phyloP scores from a whole-genome alignment of 2,329 filamentous ascomycete genomes.

The Colletotrichum tropicale region DNA sequence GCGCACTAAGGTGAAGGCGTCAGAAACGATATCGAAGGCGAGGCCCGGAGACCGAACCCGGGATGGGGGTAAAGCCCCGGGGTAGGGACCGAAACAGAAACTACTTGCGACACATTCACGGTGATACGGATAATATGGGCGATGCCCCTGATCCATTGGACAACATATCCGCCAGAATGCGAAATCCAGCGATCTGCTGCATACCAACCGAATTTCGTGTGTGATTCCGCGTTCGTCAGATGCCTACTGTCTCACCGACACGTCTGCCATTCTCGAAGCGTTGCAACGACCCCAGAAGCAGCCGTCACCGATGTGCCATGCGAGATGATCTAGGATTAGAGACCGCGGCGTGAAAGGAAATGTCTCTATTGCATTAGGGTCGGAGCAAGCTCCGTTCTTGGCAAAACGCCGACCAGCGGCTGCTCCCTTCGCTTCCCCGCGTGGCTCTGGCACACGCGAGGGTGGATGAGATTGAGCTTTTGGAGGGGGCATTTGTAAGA shows the following conservation, averaged over 20 bases:
- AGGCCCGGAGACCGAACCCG: too few species aligned
- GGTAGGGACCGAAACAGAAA: too few species aligned
- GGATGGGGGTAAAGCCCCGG: too few species aligned
- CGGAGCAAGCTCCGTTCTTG: neutral
- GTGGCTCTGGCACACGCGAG: neutral
- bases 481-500: neutral
- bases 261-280: neutral
- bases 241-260: neutral
- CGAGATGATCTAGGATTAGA: neutral
- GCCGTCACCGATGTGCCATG: neutral
- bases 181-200: too few species aligned
- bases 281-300: neutral
- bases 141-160: too few species aligned
- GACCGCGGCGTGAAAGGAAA: neutral
- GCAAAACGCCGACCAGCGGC: neutral
- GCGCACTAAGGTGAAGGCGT: too few species aligned
- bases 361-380: neutral
- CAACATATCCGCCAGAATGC: too few species aligned
- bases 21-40: too few species aligned
- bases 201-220: neutral
- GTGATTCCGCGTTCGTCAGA: neutral
- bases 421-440: neutral
- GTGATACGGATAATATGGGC: too few species aligned
- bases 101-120: too few species aligned
- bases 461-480: neutral